Base-by-base conservation (phyloP, 257 asterid species). In the Schizonepeta tenuifolia region DNA sequence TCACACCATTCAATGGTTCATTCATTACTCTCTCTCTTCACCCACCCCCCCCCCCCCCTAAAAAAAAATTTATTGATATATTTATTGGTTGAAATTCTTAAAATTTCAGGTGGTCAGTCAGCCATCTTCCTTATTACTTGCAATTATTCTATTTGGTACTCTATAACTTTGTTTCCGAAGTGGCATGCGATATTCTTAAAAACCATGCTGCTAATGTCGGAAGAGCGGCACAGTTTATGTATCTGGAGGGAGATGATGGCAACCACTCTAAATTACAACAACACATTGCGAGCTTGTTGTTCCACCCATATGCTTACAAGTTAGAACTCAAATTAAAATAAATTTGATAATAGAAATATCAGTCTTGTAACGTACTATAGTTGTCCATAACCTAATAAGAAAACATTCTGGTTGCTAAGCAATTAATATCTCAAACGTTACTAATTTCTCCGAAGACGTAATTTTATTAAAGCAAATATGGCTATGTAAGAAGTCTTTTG, bases 161-260 rank as follows among this genome's bases (percentile, higher is more conserved):
- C 24, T 7, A 65, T 58, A 44, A 44, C n/a, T 65, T 65, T 28
- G 38, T 44, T 46, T 24, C 38, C 7, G 71, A 44, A 28, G 3
- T 44, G 71, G 57, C 71, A 2, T 65, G 24, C 6, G 43, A 65
- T 15, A 28, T 26, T 15, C 58, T 65, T 6, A 65, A 46, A 26
- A 12, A 38, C 1, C 43, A 38, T 8, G 85, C 86, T 6, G 77
- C 57, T 60, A 78, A 78, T 67, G 69, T 89, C 36, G 89, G 81
- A 3, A 76, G 91, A 67, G 78, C 81, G 72, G 86, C 86, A 5
- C 81, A 79, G 10, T 77, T 82, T 36, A 79, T 85, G 69, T 88
- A 88, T 46, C 79, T 84, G 6, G 63, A 85, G 59, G 95, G 87
- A 47, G 91, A 86, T 77, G 91, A 86, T 77, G 91, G 88, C 0